Percentiles rank a stretch among this genome's conserved stretches.
These are phyloP conservation scores for Pezicula carpinea DNA, from an alignment of 2,329 filamentous ascomycete genomes.

Conservation along the genomic window DNA sequence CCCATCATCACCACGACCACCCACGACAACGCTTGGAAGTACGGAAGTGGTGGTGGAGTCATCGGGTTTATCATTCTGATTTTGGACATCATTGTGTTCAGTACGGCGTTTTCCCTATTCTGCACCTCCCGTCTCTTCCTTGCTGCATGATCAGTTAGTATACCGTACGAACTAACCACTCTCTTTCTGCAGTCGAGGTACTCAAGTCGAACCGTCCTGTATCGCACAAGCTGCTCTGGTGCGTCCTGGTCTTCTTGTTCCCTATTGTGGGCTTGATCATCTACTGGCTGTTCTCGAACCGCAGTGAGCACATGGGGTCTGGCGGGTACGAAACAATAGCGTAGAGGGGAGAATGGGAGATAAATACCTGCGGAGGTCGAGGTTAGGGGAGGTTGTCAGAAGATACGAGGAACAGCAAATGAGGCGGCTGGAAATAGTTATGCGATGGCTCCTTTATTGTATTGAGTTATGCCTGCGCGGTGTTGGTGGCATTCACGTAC, in stretches of 20 bases:
- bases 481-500: too few relatives aligned
- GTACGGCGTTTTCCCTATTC: slow-evolving; percentile 39
- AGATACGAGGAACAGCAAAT: too few relatives aligned
- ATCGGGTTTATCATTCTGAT: slow-evolving; percentile 57
- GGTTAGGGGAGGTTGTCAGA: not conserved
- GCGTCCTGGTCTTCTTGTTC: slow-evolving; percentile 59
- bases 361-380: not conserved
- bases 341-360: not conserved
- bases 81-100: slow-evolving; percentile 58
- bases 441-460: too few relatives aligned
- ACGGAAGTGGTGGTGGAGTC: slow-evolving; percentile 57
- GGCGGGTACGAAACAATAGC: slow-evolving; percentile 43
- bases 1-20: slow-evolving; percentile 33
- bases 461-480: too few relatives aligned
- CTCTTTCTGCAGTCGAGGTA: slow-evolving; percentile 48
- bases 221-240: slow-evolving; percentile 57
- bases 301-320: slow-evolving; percentile 46
- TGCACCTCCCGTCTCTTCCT: not conserved
- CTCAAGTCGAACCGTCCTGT: slow-evolving; percentile 57
- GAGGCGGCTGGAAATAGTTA: too few relatives aligned
- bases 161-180: slow-evolving; percentile 12
- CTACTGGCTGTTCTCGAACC: slow-evolving; percentile 62
- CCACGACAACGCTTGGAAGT: slow-evolving; percentile 46
- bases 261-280: slow-evolving; percentile 56
- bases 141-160: not conserved